Evolutionary conservation across 805 yeast genomes (phyloP).

Genomic region (Candida stauntonica): DNA sequence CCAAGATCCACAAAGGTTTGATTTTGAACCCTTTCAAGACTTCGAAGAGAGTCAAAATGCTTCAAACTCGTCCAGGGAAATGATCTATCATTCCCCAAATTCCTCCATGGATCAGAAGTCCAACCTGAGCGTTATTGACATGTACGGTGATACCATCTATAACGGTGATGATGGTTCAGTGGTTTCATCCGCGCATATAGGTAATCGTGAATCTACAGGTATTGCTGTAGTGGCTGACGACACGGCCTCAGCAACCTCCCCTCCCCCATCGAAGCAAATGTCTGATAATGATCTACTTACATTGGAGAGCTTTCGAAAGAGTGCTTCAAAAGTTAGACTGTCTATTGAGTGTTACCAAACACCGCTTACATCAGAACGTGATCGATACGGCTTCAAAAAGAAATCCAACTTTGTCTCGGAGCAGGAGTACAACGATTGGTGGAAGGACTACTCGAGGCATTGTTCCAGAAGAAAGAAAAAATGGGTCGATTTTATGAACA

Average conservation of each 20-base stretch:
- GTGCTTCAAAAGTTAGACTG: slow-evolving; percentile 13
- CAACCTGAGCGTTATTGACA: slow-evolving; percentile 33
- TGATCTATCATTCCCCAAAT: neutral
- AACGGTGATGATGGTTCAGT: slow-evolving; percentile 27
- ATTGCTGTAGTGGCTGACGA: neutral
- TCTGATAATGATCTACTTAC: slow-evolving; percentile 7
- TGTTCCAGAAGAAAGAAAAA: slow-evolving; percentile 62
- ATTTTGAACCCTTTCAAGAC: neutral
- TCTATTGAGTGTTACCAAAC: slow-evolving; percentile 15
- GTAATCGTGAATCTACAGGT: neutral
- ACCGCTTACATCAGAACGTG: slow-evolving; percentile 33
- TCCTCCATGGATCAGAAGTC: slow-evolving; percentile 22
- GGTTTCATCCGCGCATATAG: slow-evolving; percentile 3
- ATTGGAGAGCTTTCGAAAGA: slow-evolving; percentile 12
- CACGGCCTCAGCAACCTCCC: neutral
- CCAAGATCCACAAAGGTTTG: too few relatives aligned
- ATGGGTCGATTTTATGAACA: slow-evolving; percentile 67
- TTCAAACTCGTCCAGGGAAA: neutral
- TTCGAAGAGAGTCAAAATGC: too few relatives aligned
- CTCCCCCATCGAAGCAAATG: neutral
- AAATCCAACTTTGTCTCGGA: slow-evolving; percentile 47
- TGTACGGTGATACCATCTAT: too few relatives aligned
- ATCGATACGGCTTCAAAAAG: slow-evolving; percentile 86
- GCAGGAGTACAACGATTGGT: slow-evolving; percentile 70
- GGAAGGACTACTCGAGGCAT: slow-evolving; percentile 60